Conservation (phyloP, 2,329 filamentous ascomycete species). For the Colletotrichum lini region DNA sequence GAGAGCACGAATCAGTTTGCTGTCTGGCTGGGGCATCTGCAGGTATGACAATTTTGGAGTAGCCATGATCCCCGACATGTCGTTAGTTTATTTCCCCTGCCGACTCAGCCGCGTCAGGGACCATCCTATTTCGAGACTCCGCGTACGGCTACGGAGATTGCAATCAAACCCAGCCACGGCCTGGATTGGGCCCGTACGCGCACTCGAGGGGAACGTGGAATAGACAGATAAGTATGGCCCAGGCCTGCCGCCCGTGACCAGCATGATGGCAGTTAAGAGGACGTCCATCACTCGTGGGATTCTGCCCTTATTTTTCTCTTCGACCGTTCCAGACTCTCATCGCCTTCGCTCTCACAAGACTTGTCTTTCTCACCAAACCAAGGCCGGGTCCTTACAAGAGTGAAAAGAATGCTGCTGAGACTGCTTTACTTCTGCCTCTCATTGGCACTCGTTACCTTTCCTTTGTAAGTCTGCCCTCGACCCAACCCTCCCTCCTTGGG, state of each 20-base stretch:
- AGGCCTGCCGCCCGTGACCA: not conserved
- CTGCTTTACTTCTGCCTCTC: not conserved
- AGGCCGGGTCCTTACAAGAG: too few relatives aligned
- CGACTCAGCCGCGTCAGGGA: not conserved
- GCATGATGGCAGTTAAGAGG: not conserved
- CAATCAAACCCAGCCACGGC: not conserved
- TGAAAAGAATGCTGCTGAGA: not conserved
- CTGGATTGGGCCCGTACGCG: not conserved
- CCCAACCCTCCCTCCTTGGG: too few relatives aligned
- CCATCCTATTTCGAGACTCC: not conserved
- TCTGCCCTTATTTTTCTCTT: not conserved
- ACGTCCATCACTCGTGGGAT: not conserved
- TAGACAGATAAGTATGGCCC: constrained; percentile 7
- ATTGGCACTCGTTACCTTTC: constrained; percentile 1
- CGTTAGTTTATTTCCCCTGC: not conserved
- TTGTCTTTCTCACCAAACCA: too few relatives aligned
- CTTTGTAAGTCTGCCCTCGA: constrained; percentile 2
- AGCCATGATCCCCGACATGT: not conserved
- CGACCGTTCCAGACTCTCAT: not conserved
- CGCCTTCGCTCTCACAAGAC: too few relatives aligned
- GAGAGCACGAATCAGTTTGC: not conserved
- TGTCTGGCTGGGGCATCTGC: not conserved
- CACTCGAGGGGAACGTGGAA: not conserved
- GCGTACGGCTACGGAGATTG: not conserved
- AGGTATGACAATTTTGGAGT: not conserved